Conservation (phyloP, 2,329 filamentous ascomycete genomes). For the Cordyceps sp. region DNA sequence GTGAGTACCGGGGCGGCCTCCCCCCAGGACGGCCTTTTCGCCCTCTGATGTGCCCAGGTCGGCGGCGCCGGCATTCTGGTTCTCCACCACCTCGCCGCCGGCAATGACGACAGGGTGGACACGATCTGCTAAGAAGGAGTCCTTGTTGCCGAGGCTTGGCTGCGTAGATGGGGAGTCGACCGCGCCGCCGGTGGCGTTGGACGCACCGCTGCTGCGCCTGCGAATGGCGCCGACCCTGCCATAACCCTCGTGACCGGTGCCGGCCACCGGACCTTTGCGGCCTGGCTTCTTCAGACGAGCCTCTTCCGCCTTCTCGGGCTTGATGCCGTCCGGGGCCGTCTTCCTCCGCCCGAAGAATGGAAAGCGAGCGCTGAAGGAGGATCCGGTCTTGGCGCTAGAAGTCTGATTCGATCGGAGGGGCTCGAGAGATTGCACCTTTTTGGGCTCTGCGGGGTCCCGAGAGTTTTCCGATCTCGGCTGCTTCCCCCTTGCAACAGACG, state of each 20-base stretch:
- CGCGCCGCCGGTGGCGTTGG: conserved; percentile 27
- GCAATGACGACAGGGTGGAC: conserved; percentile 52
- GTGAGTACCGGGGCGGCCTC: conserved; percentile 25
- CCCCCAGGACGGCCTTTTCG: conserved; percentile 25
- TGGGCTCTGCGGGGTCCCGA: conserved; percentile 5
- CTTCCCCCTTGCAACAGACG: conserved; percentile 9
- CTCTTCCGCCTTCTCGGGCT: conserved; percentile 32
- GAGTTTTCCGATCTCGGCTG: conserved; percentile 3
- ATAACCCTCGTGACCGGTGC: conserved; percentile 88
- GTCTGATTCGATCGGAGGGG: conserved; percentile 17
- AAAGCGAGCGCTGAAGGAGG: conserved; percentile 48
- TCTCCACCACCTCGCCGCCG: conserved; percentile 45
- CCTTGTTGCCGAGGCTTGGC: conserved; percentile 31
- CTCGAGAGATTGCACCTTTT: conserved; percentile 7
- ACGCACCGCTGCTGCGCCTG: conserved; percentile 45
- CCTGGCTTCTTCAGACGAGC: conserved; percentile 9
- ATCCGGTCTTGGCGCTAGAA: conserved; percentile 36
- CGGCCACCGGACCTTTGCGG: conserved; percentile 69
- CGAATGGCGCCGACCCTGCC: conserved; percentile 45
- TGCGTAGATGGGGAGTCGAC: conserved; percentile 28
- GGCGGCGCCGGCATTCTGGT: conserved; percentile 33
- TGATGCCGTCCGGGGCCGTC: conserved; percentile 31
- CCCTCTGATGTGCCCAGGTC: conserved; percentile 33
- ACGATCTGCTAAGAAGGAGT: conserved; percentile 42
- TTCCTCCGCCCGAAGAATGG: conserved; percentile 66